A percentile compares a stretch with the other conserved stretches of the same genome.
Evolutionary conservation across 1,139 yeast species (phyloP).

Genomic region (Barnettozyma hawaiiensis): DNA sequence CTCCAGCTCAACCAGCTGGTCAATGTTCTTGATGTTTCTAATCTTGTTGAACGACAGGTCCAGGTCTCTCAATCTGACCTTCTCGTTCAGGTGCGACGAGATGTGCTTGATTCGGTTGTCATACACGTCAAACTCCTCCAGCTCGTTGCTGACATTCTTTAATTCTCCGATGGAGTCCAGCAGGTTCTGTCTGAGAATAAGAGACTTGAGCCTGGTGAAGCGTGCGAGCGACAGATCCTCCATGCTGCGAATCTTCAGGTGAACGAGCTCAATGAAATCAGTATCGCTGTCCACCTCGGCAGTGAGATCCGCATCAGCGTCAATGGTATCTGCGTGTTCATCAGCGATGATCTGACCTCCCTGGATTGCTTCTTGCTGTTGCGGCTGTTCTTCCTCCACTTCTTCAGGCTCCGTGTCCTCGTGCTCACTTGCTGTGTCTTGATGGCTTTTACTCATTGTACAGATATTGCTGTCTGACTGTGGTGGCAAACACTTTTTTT

Average conservation of each 20-base stretch:
- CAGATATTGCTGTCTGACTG: not conserved
- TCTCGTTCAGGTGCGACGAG: slow-evolving; percentile 55
- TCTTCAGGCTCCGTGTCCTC: slow-evolving; percentile 20
- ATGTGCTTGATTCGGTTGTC: slow-evolving; percentile 90
- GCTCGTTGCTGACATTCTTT: slow-evolving; percentile 50
- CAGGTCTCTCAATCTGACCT: slow-evolving; percentile 51
- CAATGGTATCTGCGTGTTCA: slow-evolving; percentile 36
- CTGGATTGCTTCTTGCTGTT: slow-evolving; percentile 27
- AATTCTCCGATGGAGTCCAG: slow-evolving; percentile 68
- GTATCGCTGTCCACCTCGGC: slow-evolving; percentile 56
- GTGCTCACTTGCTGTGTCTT: slow-evolving; percentile 18
- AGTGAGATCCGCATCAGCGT: slow-evolving; percentile 56
- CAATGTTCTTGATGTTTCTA: slow-evolving; percentile 77
- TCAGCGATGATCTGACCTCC: slow-evolving; percentile 54
- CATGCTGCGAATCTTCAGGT: slow-evolving; percentile 65
- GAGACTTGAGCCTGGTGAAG: slow-evolving; percentile 49
- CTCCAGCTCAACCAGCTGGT: slow-evolving; percentile 53
- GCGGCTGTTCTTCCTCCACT: slow-evolving; percentile 6
- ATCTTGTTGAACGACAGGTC: slow-evolving; percentile 92
- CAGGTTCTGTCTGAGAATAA: slow-evolving; percentile 82
- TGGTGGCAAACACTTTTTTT: not conserved
- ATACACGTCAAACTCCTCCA: slow-evolving; percentile 82
- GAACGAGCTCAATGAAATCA: slow-evolving; percentile 69
- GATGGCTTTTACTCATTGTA: slow-evolving; percentile 1
- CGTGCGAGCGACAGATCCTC: slow-evolving; percentile 59